Conservation (phyloP, 2,329 filamentous ascomycete species). For the Neopestalotiopsis clavispora region DNA sequence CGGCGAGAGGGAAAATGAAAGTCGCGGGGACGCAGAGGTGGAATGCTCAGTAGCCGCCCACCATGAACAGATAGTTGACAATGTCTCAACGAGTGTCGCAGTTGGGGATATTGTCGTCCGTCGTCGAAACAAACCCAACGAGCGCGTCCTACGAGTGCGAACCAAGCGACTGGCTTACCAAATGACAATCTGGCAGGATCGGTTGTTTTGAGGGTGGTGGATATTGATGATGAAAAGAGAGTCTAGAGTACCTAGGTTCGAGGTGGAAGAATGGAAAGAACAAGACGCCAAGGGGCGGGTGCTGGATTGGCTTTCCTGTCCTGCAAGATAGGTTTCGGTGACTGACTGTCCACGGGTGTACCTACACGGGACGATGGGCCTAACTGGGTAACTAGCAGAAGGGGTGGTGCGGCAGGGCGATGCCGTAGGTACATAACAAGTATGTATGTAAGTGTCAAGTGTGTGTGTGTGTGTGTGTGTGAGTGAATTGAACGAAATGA, state of each 20-base stretch:
- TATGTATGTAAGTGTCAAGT: not conserved
- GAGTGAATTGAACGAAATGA: too few relatives aligned
- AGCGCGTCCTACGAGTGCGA: not conserved
- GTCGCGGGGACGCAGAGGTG: constrained; percentile 1
- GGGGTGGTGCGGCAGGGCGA: not conserved
- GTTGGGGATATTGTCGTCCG: not conserved
- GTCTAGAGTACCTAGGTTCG: not conserved
- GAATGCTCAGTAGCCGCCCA: not conserved
- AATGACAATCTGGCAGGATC: not conserved
- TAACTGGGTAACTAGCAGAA: not conserved
- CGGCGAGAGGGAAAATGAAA: not conserved
- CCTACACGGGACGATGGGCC: not conserved
- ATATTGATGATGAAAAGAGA: not conserved
- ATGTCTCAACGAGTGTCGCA: not conserved
- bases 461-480: not conserved
- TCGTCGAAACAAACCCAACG: not conserved
- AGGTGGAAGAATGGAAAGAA: not conserved
- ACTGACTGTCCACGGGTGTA: not conserved
- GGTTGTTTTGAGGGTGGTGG: not conserved
- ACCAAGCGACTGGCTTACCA: not conserved
- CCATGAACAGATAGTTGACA: not conserved
- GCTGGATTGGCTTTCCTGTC: not conserved
- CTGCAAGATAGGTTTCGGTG: not conserved
- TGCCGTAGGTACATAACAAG: not conserved
- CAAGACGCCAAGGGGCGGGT: not conserved